Evolutionary conservation across 148 eudicot genomes (phyloP), one percentile per base, ranked within the genome.

Genomic region (Hydrangea macrophylla): DNA sequence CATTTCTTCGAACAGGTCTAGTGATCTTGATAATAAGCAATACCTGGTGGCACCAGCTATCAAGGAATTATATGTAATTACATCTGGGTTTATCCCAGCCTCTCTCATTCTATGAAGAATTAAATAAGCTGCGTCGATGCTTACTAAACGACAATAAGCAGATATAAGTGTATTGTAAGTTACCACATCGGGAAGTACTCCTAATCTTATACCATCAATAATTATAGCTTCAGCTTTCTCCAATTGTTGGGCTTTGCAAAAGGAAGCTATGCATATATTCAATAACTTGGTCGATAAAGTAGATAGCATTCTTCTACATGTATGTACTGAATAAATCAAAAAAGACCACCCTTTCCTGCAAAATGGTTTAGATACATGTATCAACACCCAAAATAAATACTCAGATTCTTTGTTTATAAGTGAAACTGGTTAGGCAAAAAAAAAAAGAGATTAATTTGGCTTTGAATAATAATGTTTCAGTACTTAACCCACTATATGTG

Each of bases 1-100:
- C 97, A 94, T 94, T 75, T 94, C 96, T 9, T 94, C 85, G 60
- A 88, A 86, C 72, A 90, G 59, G 58, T 90, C 88, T 56, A 86
- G 74, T 40, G 81, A 83, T 5, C 65, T 79, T 6, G 72, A 42
- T 51, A 78, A 31, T 57, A 76, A 79, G 64, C 71, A 58, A 53
- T 71, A 79, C 74, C 80, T 86, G 30, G 84, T 69, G 15, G 97
- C 98, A 65, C 96, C 86, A 36, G 96, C 88, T 55, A 94, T 70
- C 74, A 94, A 80, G 24, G 96, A 70, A 76, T 90, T 90, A 69
- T 80, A 91, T 5, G 99, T 86, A 57, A 90, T 18, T 44, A 82
- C 87, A 83, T 93, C 59, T 36, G 98, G 98, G 58, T n/a, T 64
- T 57, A 93, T 83, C 26, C 89, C 92, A 60, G 96, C 98, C 68